Base-by-base conservation (phyloP, 1,284 basidiomycete genomes). In the Trichosporon coremiiforme region DNA sequence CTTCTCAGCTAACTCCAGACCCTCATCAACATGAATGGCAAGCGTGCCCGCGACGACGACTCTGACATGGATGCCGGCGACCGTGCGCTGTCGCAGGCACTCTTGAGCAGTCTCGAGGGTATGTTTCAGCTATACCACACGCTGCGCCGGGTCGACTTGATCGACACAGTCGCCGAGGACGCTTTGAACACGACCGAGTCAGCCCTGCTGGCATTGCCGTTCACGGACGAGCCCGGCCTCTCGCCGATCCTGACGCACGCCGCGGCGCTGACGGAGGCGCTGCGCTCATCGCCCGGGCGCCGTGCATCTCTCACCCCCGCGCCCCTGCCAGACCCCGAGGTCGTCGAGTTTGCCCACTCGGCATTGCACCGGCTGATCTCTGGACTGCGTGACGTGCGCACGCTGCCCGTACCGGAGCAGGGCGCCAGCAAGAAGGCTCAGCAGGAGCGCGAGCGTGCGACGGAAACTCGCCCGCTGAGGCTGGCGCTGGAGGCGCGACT, bases 401-500 rank as follows among this genome's bases (percentile, higher is more conserved):
- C 29, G 1, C 31, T 60, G 57, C 31, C 57, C 9, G 57, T 60
- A 4, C 57, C 57, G 1, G 31, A 60, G 17, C 57, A 33, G 8
- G 57, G 57, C 13, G 57, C 29, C 3, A 60, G 57, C 57, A 60
- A 60, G 29, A 33, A 60, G 57, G 57, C 57, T 13, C 57, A 33
- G 29, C 8, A 29, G 17, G 57, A 60, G 12, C 57, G 57, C 31
- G 57, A 60, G 57, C 57, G 57, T 25, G 57, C 57, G 9, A 15
- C 57, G 1, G 57, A 60, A 17, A 60, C 57, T 1, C 9, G 57
- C 13, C 57, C 57, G 1, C 57, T 33, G n/a, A 22, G 63, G 6
- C 63, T 64, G n/a, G 63, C 63, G 22, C 35, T 64, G 20, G 63
- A 64, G 12, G 63, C 63, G 22, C 20, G 63, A 20, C 57, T 60